Evolutionary conservation across 2,329 filamentous ascomycete species (phyloP), one percentile per base, ranked within the genome.

Genomic region (Metarhizium brunneum): DNA sequence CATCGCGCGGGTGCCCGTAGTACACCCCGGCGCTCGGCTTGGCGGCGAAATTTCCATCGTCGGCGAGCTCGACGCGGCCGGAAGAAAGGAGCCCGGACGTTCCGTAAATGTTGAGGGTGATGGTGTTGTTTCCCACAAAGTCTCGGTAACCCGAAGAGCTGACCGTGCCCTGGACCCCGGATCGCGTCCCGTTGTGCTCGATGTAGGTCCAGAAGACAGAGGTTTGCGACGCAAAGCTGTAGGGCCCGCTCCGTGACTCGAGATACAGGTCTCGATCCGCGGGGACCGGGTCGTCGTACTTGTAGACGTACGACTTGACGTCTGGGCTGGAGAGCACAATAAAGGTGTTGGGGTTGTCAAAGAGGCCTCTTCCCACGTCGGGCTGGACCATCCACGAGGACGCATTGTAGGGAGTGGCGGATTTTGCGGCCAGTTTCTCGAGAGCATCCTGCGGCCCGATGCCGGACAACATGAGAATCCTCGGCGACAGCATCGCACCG

Each of bases 91-190:
- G 68, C 1, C 79, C 79, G 0, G 78, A 81, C 0, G 79, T 82
- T 8, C 79, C 79, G 66, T 82, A 82, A 4, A 82, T 65, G 63
- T 82, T 82, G 20, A 82, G 69, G 0, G 78, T 81, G 53, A 82
- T 76, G 57, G 76, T 79, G 56, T 76, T 69, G 53, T 70, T 69
- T 38, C 63, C 61, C 1, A 57, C 72, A 60, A 65, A 76, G 8
- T 68, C 73, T 1, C 65, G 63, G 45, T 68, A 73, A 2, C 79
- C 79, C 0, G 74, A 66, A 0, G 74, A 73, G 64, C 76, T 76
- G 55, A 82, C 75, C 0, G 78, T 82, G 6, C 78, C 79, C 59
- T 82, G 79, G 25, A 80, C 69, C 0, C 73, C 77, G 3, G 73
- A 69, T 4, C 66, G 63, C 11, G 62, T 65, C 6, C 74, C 75